Evolutionary conservation across 2,329 filamentous ascomycete genomes (phyloP), one percentile per base, ranked within the genome.

Genomic region (Colletotrichum tofieldiae): DNA sequence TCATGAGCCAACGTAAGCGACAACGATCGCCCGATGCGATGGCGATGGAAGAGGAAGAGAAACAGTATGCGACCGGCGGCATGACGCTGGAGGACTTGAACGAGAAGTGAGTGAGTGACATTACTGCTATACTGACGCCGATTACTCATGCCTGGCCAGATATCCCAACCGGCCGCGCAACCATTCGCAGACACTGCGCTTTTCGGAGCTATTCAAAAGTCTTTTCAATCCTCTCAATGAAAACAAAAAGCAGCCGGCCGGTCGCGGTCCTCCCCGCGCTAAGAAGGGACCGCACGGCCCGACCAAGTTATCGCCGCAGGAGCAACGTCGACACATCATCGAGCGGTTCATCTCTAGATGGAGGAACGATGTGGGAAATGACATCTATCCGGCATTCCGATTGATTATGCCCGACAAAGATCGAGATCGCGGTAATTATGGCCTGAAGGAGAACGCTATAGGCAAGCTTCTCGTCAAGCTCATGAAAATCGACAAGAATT

Each of bases 371-470:
- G 95, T 98, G 29, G 96, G 96, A 35, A 86, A 94, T 76, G 96
- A 99, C 81, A 94, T 99, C 77, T 98, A 96, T 79, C 96, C 96
- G 0, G 96, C 94, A 1, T 89, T 99, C 81, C 92, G 96, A 26
- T 88, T 99, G 58, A 98, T 98, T 69, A 87, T 98, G 4, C 95
- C 96, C 0, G 94, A 97, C 77, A 97, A 97, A 79, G 96, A 99
- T 79, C 91, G 95, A 49, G 95, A 98, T 78, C 90, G 96, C 59
- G 93, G 93, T 23, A 95, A 98, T 86, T 99, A 98, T 78, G 94
- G 96, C 0, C 86, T 99, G 51, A 98, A 98, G 79, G 96, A 99
- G 84, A 95, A 93, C 79, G 90, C 92, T 6, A 95, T 99, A 72
- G 96, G 93, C 12, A 98, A 95, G 79, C 84, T 98, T 26, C 86